Base-by-base conservation (phyloP, 1,139 yeast genomes). In the Blastobotrys buckinghamii region DNA sequence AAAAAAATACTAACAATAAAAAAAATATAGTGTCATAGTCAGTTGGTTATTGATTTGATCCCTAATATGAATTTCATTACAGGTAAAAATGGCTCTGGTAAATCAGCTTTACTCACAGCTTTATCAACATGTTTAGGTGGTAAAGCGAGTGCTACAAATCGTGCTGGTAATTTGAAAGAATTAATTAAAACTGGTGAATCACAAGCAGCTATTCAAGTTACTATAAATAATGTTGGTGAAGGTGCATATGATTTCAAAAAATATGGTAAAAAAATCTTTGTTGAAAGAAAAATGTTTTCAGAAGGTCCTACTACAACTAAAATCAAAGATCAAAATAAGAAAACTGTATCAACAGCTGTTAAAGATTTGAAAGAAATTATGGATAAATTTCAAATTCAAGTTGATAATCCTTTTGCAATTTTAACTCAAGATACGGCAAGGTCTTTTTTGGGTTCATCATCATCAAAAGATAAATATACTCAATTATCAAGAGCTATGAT, bases 81-180 rank as follows among this genome's bases (percentile, higher is more conserved):
- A 34, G 99, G 99, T 12, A 78, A 86, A 55, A 94, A 94, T 61
- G 99, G 99, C 2, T 83, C 95, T 32, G 99, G 99, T 30, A 94
- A 94, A 62, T 82, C 94, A 65, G 96, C 98, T 1, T 77, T 94
- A 29, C 70, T 94, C 53, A 90, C 97, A 0, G 97, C 96, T 1
- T 81, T 94, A 6, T 81, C 94, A 2, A 84, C 89, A 12, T 95
- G 96, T 6, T 70, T 92, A 9, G 98, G 98, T n/a, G 96, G 96
- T 1, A 85, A 83, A 59, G 97, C 97, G 0, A 75, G 82, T n/a
- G 89, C 82, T 49, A 92, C 98, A 0, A 84, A 84, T 59, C 76
- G 98, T 64, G 97, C 95, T 5, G 72, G 79, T 9, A 77, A 82
- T 8, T 71, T 87, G 41, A 82, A 78, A 56, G 81, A 78, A 47